Base-by-base conservation (phyloP, 2,329 filamentous ascomycete genomes). In the Fragosphaeria purpurea region DNA sequence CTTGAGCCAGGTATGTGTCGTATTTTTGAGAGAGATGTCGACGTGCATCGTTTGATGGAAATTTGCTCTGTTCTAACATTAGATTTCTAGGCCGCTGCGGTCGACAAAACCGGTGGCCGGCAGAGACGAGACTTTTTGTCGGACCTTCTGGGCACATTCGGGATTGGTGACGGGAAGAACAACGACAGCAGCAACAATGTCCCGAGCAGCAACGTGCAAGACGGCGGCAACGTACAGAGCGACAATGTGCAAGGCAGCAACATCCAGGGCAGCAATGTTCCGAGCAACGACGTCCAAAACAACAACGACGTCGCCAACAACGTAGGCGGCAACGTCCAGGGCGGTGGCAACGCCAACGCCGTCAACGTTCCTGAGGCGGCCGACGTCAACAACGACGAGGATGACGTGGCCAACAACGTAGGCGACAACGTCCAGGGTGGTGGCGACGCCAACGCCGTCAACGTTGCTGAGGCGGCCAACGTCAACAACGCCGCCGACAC, bases 61-160 rank as follows among this genome's bases (percentile, higher is more conserved):
- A 11, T 11, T 34, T 22, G 22, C 22, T 22, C 22, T 22, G 22
- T 22, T 22, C 22, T 22, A 22, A 22, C 22, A 22, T 3, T 12
- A 48, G 31, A 7, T 7, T 11, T 30, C 42, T n/a, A 65, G 61
- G 62, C 60, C 11, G 60, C 57, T 34, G 58, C 53, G 9, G 51
- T 60, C 44, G 52, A 57, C 42, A 54, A 57, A 22, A 41, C 53
- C 44, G 53, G 50, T 35, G 51, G 49, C 38, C 50, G 58, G 40
- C 47, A 44, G 38, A 63, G 58, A 53, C 59, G 60, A 52, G 61
- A 56, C 42, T 51, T 63, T 12, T 10, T 63, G 32, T 60, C 60
- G 30, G 50, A 55, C 13, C 41, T 61, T n/a, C 53, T 64, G 9
- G 52, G 50, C 22, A 34, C 53, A 7, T 35, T 59, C 7, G 50